Conservation (phyloP, 495 filamentous ascomycete genomes). For the Polyplosphaeria fusca region DNA sequence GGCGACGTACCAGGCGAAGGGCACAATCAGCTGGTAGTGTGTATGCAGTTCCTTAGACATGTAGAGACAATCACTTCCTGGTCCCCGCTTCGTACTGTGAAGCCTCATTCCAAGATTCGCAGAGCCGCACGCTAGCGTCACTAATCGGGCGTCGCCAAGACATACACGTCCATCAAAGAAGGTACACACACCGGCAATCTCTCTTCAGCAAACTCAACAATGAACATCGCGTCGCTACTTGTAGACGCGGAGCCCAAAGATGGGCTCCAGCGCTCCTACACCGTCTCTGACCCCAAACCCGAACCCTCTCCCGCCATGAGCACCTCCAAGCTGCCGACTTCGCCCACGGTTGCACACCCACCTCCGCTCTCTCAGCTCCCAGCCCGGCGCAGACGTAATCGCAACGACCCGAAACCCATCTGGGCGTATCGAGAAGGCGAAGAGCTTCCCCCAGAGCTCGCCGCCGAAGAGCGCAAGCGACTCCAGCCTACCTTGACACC, state of each 20-base stretch:
- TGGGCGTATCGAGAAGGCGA: slow-evolving; percentile 25
- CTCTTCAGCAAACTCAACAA: background rate
- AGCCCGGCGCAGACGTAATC: slow-evolving; percentile 20
- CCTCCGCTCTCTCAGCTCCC: no score
- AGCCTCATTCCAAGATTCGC: background rate
- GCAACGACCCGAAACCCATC: slow-evolving; percentile 27
- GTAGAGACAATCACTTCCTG: no score
- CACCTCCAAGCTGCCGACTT: slow-evolving; percentile 26
- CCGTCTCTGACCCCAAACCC: slow-evolving; percentile 1
- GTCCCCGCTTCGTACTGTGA: no score
- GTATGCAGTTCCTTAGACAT: no score
- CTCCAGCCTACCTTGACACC: background rate
- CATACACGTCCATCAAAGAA: background rate
- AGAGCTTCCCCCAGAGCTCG: background rate
- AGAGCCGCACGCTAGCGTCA: background rate
- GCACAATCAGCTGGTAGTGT: no score
- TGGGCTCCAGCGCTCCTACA: slow-evolving; percentile 8
- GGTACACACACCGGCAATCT: background rate
- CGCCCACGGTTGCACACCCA: slow-evolving; percentile 14
- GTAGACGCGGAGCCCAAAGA: slow-evolving; percentile 12
- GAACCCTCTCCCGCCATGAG: slow-evolving; percentile 11
- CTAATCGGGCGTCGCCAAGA: background rate
- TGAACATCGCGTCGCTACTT: slow-evolving; percentile 25
- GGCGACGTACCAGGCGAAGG: no score
- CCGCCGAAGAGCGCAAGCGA: background rate